Evolutionary conservation across 768 basidiomycete species (phyloP), one percentile per base, ranked within the genome.

Genomic region (Cystobasidium onofrii): DNA sequence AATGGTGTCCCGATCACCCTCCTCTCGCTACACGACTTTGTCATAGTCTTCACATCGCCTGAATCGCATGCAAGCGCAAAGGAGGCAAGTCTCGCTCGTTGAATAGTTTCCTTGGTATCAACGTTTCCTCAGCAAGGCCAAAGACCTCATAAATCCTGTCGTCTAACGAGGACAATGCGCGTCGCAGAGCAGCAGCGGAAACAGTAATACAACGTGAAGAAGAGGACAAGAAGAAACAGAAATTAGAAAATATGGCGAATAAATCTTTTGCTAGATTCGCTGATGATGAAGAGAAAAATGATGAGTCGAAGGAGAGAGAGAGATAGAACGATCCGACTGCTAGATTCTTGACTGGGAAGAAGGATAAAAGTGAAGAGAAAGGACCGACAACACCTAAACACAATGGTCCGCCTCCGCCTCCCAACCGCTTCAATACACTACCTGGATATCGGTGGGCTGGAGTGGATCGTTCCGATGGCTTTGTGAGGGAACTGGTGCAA

Each of bases 361-460:
- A 72, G 92, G 90, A 90, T 90, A 85, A 88, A 88, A 76, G 81
- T 78, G 65, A 78, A 75, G 0, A 55, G 33, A 90, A 90, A 77
- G 91, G 88, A 0, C 88, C 91, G 0, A 86, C 86, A 65, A 87
- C 85, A 81, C 96, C 95, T 10, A 88, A 89, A 80, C 97, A 97
- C 80, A 84, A 81, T 20, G 93, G 94, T 17, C 91, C 94, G 0
- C 86, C 89, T 0, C 91, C 91, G 0, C 89, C 92, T 17, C 94
- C 95, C 7, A 98, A 99, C 82, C 88, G 96, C 6, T 98, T 95
- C 80, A 89, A 89, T 27, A 97, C 98, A 76, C 89, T 86, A 76
- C 96, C 96, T 29, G 96, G 96, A 0, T 92, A 93, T 80, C 85
- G 95, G 6, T 99, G 96, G 96, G 96, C 98, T 80, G 96, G 96